These are phyloP conservation scores for Lathyrus sativus DNA, from an alignment of 306 rosid species.

Conservation along the genomic window DNA sequence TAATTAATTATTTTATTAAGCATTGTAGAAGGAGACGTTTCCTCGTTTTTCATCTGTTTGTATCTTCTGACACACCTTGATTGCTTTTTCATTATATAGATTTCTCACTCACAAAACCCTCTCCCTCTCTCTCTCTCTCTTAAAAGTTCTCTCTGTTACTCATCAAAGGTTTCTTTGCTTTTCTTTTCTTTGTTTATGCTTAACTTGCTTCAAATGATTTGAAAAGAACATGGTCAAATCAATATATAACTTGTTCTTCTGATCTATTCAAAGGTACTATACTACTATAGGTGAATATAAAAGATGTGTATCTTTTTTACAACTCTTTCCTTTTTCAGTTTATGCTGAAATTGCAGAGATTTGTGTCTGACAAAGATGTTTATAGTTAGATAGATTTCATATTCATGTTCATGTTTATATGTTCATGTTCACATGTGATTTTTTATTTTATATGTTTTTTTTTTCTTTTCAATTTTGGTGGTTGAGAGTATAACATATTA, in stretches of 20 bases:
- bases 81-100: slow-evolving; percentile 42
- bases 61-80: slow-evolving; percentile 76
- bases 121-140: slow-evolving; percentile 33
- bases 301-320: slow-evolving; percentile 80
- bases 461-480: slow-evolving; percentile 34
- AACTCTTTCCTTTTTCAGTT: slow-evolving; percentile 63
- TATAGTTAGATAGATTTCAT: slow-evolving; percentile 42
- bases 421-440: slow-evolving; percentile 37
- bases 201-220: slow-evolving; percentile 70
- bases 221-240: slow-evolving; percentile 86
- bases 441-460: slow-evolving; percentile 40
- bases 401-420: slow-evolving; percentile 13
- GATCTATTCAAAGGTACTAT: slow-evolving; percentile 69
- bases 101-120: slow-evolving; percentile 46
- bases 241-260: slow-evolving; percentile 26
- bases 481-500: slow-evolving; percentile 8
- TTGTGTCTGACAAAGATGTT: slow-evolving; percentile 77
- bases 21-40: slow-evolving; percentile 90
- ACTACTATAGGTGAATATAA: slow-evolving; percentile 45
- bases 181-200: slow-evolving; percentile 46
- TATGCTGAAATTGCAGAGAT: slow-evolving; percentile 68
- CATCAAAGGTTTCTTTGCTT: slow-evolving; percentile 58
- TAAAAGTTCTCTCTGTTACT: slow-evolving; percentile 53
- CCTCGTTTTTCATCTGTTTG: slow-evolving; percentile 91
- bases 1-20: slow-evolving; percentile 37